phyloP scores from a whole-genome alignment of 2,329 filamentous ascomycete species.

The Aspergillus unguis region DNA sequence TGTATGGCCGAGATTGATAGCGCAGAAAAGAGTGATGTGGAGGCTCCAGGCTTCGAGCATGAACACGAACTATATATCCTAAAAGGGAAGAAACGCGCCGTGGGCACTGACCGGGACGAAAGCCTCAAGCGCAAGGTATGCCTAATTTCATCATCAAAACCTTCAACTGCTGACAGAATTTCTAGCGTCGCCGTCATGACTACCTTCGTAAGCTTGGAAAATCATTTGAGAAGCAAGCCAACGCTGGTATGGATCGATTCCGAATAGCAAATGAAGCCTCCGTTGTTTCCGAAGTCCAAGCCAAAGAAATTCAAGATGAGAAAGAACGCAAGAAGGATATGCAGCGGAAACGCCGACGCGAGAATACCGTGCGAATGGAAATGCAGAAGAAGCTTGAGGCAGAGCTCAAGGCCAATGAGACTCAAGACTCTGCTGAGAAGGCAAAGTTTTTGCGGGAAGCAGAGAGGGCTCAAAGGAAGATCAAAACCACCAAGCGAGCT shows the following conservation, averaged over 20 bases:
- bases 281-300: conserved; percentile 80
- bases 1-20: conserved; percentile 60
- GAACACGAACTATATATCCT: conserved; percentile 54
- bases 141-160: conserved; percentile 13
- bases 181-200: conserved; percentile 57
- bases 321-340: conserved; percentile 99
- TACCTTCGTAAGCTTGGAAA: conserved; percentile 55
- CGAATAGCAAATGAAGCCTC: conserved; percentile 73
- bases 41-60: conserved; percentile 50
- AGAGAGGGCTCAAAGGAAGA: conserved; percentile 88
- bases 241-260: conserved; percentile 71
- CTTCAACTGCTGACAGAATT: conserved; percentile 14
- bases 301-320: conserved; percentile 85
- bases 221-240: conserved; percentile 64
- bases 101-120: conserved; percentile 65
- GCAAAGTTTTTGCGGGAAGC: conserved; percentile 79
- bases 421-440: conserved; percentile 77
- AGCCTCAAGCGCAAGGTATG: conserved; percentile 61
- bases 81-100: conserved; percentile 62
- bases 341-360: conserved; percentile 91
- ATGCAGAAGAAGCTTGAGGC: conserved; percentile 77
- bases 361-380: conserved; percentile 91
- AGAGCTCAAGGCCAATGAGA: conserved; percentile 70
- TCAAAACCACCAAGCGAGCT: conserved; percentile 81
- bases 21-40: conserved; percentile 56